Base-by-base conservation (phyloP, 352 stramenopile genomes). In the Thalassiosira mediterranea region DNA sequence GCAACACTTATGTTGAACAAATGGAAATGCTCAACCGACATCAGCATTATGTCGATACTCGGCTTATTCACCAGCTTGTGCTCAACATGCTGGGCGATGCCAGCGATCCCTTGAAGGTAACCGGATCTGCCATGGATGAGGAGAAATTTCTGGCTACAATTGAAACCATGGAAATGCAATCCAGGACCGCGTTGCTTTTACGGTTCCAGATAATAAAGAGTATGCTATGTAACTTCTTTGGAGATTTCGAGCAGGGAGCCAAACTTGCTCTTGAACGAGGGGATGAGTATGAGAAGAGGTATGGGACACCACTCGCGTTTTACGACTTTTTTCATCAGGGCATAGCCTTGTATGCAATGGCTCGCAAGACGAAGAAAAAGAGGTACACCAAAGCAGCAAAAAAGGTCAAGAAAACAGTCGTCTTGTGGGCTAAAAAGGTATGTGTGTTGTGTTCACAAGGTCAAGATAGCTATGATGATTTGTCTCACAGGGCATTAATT, bases 351-450 rank as follows among this genome's bases (percentile, higher is more conserved):
- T 71, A 52, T 64, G 60, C 57, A 10, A 68, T 49, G 25, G 64
- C 64, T 5, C 25, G 42, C 37, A 56, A 56, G 17, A 76, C 57
- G 34, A 52, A 60, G n/a, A 42, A 71, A 26, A 54, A 28, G 49
- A 61, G 63, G 13, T 76, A 76, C 48, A 58, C 47, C 10, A 51
- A 17, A 23, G n/a, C n/a, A 10, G 67, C 57, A 17, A 59, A 25
- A 21, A 47, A 59, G 28, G n/a, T 67, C 3, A 53, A 32, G 19
- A 62, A 52, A 40, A 52, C 19, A 11, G 25, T 76, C 3, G 23
- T 4, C 0, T 34, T 10, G 0, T 70, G 42, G 53, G 23, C n/a
- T 7, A 74, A 19, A 53, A 69, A 26, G 47, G n/a, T n/a, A n/a
- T n/a, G n/a, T n/a, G n/a, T n/a, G n/a, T n/a, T n/a, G n/a, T n/a